Evolutionary conservation across 116 monocot species (phyloP).

Genomic region (Iris pallida): DNA sequence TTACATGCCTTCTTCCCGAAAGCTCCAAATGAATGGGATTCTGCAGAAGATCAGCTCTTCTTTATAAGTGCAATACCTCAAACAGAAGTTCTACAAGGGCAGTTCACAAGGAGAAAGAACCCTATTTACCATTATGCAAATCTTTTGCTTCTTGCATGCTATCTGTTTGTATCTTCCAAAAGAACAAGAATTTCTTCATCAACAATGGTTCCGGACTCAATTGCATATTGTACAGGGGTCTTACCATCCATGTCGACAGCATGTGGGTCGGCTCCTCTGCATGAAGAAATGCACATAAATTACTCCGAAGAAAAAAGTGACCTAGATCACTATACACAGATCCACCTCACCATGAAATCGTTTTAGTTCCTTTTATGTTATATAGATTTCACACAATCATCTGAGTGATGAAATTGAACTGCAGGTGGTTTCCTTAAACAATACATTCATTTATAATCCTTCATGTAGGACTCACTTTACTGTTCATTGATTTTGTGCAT

Average conservation of each 20-base stretch:
- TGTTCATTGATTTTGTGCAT: too few species aligned
- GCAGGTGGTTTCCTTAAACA: too few species aligned
- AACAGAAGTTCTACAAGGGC: neutral
- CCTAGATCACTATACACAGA: too few species aligned
- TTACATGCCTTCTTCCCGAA: neutral
- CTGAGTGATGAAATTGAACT: too few species aligned
- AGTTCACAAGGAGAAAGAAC: neutral
- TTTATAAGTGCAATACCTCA: neutral
- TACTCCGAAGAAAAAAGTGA: too few species aligned
- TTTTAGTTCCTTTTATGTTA: too few species aligned
- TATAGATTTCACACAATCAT: too few species aligned
- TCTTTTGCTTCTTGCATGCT: neutral
- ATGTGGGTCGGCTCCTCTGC: constrained; percentile 23
- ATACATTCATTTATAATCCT: too few species aligned
- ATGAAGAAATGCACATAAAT: neutral
- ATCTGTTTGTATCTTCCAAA: constrained; percentile 20
- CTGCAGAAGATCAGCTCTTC: neutral
- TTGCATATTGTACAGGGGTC: constrained; percentile 23
- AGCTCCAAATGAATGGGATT: neutral
- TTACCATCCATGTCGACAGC: constrained; percentile 13
- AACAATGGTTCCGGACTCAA: constrained; percentile 16
- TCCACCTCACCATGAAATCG: too few species aligned
- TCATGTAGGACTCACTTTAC: too few species aligned
- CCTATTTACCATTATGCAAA: neutral
- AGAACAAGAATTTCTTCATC: constrained; percentile 25